phyloP scores from a whole-genome alignment of 139 green algal species.

The Picochlorum costavermella region DNA sequence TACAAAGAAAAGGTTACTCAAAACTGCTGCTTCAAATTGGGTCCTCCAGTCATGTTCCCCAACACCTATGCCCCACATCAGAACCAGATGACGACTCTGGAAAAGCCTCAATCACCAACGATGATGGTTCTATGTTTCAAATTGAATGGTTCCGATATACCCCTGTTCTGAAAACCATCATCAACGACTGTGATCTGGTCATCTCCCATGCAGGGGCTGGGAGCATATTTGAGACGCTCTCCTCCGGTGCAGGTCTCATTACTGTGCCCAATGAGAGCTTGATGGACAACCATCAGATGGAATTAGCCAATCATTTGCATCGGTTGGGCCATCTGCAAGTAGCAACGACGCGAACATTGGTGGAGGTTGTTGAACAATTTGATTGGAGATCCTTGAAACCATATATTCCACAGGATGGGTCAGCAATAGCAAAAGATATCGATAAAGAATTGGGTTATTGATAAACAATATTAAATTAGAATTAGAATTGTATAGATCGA shows the following conservation, averaged over 20 bases:
- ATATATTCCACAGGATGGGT: constrained; percentile 34
- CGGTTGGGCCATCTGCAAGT: constrained; percentile 35
- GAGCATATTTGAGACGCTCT: constrained; percentile 75
- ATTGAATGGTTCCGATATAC: constrained; percentile 66
- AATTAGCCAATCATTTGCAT: constrained; percentile 57
- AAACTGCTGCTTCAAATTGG: constrained; percentile 56
- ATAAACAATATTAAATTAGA: neutral
- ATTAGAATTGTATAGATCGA: neutral
- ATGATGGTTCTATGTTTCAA: neutral
- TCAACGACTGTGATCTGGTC: constrained; percentile 55
- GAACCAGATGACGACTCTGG: too few species aligned
- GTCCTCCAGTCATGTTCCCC: neutral
- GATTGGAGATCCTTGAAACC: constrained; percentile 27
- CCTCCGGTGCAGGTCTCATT: constrained; percentile 45
- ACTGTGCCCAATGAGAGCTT: constrained; percentile 72
- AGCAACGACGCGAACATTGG: constrained; percentile 35
- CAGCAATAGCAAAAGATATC: constrained; percentile 27
- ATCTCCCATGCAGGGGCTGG: constrained; percentile 76
- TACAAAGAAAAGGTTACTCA: constrained; percentile 46
- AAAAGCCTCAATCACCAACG: too few species aligned
- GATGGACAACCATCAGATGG: constrained; percentile 83
- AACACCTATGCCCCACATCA: neutral
- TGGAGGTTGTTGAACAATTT: constrained; percentile 24
- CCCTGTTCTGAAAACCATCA: constrained; percentile 41
- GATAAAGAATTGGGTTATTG: neutral